Evolutionary conservation across 768 basidiomycete genomes (phyloP), one percentile per base, ranked within the genome.

Genomic region (Lactifluus piperatus): DNA sequence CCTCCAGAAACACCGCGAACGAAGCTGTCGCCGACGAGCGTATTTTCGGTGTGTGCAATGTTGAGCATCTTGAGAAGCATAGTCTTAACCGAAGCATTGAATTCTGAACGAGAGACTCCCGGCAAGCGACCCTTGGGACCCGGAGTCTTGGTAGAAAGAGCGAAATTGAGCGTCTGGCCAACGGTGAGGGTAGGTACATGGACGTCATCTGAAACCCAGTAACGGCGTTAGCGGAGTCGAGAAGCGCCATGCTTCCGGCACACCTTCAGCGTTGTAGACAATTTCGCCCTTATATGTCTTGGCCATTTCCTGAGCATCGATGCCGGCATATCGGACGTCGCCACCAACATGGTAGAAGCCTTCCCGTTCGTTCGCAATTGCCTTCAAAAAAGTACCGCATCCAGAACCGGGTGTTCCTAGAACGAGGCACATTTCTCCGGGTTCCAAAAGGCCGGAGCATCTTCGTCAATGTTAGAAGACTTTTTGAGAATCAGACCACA

Each of bases 1-100:
- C 89, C 88, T 51, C 89, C 89, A 1, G 84, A 86, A 18, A 91
- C 83, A 30, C 88, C 87, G 13, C 86, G 86, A 6, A 95, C 86
- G 65, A 88, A 91, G 62, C 89, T 91, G 69, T 93, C 84, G 0
- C 94, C 94, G 47, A 95, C 86, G 0, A 89, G 82, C 3, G 93
- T 95, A 56, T 81, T 75, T 51, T 74, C 68, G 0, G 93, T 94
- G 71, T 94, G 91, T 4, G 78, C 74, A 65, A 97, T 89, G 66
- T 93, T 93, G 57, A 94, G 82, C 81, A 93, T 88, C 46, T 79
- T 77, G 32, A 93, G 75, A 52, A 89, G 75, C 67, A 83, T 78
- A 24, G 83, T 78, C 34, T 82, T 76, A 16, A 92, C 77, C 56
- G 81, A 71, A 0, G 71, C 68, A 60, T 81, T 75, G 63, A 86